phyloP scores from a whole-genome alignment of 2,329 filamentous ascomycete genomes.

The Botrytis medusae region DNA sequence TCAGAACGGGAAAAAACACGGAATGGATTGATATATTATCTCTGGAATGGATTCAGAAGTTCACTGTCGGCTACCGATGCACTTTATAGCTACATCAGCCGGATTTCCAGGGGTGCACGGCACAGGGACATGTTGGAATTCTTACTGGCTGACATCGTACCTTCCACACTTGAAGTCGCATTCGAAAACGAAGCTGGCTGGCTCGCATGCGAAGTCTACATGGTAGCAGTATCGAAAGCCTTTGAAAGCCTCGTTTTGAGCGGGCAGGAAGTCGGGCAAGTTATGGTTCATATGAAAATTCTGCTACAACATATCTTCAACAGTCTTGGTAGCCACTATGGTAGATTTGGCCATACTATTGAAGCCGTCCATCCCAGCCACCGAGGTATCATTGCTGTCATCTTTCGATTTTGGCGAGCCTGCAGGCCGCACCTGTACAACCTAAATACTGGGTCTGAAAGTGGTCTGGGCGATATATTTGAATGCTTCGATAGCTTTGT shows the following conservation, averaged over 20 bases:
- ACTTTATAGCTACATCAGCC: constrained; percentile 25
- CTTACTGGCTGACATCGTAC: constrained; percentile 34
- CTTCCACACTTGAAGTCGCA: constrained; percentile 32
- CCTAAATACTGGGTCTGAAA: background rate
- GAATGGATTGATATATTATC: constrained; percentile 36
- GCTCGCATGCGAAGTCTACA: constrained; percentile 32
- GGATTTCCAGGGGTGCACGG: constrained; percentile 30
- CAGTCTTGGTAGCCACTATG: constrained; percentile 21
- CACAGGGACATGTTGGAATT: constrained; percentile 33
- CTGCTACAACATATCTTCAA: constrained; percentile 33
- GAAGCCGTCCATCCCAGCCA: constrained; percentile 25
- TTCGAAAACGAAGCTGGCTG: constrained; percentile 31
- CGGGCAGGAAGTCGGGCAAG: constrained; percentile 17
- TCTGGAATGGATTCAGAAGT: constrained; percentile 35
- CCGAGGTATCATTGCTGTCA: constrained; percentile 28
- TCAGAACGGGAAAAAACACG: constrained; percentile 28
- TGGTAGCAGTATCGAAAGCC: constrained; percentile 28
- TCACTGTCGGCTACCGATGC: constrained; percentile 26
- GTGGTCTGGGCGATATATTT: constrained; percentile 7
- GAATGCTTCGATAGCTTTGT: constrained; percentile 12
- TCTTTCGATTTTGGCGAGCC: constrained; percentile 34
- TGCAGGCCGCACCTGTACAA: constrained; percentile 22
- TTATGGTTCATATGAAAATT: constrained; percentile 27
- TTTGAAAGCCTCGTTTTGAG: constrained; percentile 21
- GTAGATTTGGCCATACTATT: background rate